Evolutionary conservation across 208 protist species (phyloP).

Genomic region (Entamoeba histolytica): DNA sequence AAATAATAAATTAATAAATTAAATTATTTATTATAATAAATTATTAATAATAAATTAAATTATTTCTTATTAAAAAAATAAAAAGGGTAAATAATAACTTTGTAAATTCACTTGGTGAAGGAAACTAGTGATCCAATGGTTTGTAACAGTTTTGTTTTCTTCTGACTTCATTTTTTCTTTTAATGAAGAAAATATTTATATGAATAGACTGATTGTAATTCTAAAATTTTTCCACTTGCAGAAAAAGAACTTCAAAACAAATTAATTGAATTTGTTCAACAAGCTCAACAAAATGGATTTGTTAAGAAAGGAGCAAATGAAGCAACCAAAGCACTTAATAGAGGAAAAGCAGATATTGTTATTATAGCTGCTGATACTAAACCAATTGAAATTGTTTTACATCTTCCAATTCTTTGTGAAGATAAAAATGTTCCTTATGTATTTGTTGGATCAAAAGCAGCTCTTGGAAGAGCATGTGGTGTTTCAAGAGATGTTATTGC

Average conservation of each 20-base stretch:
- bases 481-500: constrained; percentile 84
- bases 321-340: constrained; percentile 92
- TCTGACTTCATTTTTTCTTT: no score
- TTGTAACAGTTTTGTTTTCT: no score
- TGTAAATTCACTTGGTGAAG: no score
- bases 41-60: no score
- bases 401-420: constrained; percentile 97
- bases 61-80: no score
- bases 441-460: constrained; percentile 86
- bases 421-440: constrained; percentile 98
- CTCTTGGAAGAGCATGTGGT: constrained; percentile 85
- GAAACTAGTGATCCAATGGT: no score
- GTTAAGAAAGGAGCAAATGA: constrained; percentile 78
- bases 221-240: neutral
- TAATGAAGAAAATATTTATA: no score
- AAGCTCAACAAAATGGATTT: constrained; percentile 75
- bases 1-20: no score
- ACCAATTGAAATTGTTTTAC: constrained; percentile 97
- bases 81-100: no score
- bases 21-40: no score
- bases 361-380: constrained; percentile 95
- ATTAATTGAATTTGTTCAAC: constrained; percentile 87
- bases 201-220: neutral
- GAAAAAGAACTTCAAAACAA: neutral
- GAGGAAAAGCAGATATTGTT: constrained; percentile 88